Percentiles rank a stretch among this genome's conserved stretches.
These are phyloP conservation scores for Flaveria trinervia DNA, from an alignment of 129 eudicot species.

Conservation along the genomic window DNA sequence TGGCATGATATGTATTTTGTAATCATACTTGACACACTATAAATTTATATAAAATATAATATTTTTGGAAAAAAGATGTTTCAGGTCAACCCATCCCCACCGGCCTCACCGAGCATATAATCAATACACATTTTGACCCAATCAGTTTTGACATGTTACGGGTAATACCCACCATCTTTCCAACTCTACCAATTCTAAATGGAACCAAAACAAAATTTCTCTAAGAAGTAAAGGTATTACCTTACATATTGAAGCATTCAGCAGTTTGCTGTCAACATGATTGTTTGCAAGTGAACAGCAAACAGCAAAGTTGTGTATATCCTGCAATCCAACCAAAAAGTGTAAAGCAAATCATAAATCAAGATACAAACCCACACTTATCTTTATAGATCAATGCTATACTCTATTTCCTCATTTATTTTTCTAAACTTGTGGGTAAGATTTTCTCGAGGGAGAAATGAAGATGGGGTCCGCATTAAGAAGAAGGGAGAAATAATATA, in stretches of 20 bases:
- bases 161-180: not conserved
- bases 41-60: not conserved
- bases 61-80: not conserved
- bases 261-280: conserved; percentile 43
- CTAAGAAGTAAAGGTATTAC: conserved; percentile 31
- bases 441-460: conserved; percentile 7
- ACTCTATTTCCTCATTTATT: not conserved
- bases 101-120: not conserved
- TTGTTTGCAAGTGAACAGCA: conserved; percentile 40
- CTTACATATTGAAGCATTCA: conserved; percentile 72
- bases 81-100: not conserved
- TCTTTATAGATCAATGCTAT: conserved; percentile 1
- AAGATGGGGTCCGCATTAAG: conserved; percentile 3
- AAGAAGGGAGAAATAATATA: conserved; percentile 17
- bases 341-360: conserved; percentile 6
- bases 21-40: not conserved
- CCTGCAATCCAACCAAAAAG: conserved; percentile 45
- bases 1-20: not conserved
- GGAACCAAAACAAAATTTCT: not conserved
- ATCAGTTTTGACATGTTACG: not conserved
- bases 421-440: not conserved
- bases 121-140: not conserved
- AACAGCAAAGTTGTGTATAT: conserved; percentile 59
- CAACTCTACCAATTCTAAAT: not conserved
- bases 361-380: not conserved